Evolutionary conservation across 2,329 filamentous ascomycete species (phyloP).

Genomic region (Trichoderma sp.): DNA sequence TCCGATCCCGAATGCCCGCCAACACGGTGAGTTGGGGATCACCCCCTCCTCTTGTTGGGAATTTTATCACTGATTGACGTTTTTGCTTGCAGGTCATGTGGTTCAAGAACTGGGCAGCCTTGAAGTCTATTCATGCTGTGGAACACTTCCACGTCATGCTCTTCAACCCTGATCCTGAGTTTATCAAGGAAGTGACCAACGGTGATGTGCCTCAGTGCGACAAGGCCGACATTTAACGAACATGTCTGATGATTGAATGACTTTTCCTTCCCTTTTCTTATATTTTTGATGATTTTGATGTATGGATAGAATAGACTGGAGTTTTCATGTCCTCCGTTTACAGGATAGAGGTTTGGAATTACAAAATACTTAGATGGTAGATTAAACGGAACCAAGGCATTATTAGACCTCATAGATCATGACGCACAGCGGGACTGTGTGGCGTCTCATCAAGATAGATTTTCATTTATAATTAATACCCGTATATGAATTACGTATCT

Average conservation of each 20-base stretch:
- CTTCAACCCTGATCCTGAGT: slow-evolving; percentile 67
- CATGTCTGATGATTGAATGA: background rate
- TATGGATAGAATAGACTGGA: background rate
- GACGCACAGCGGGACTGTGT: background rate
- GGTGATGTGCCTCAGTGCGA: slow-evolving; percentile 68
- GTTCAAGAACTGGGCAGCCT: slow-evolving; percentile 75
- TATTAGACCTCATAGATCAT: background rate
- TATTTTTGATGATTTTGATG: background rate
- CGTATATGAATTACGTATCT: background rate
- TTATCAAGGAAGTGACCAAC: slow-evolving; percentile 68
- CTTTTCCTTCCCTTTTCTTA: background rate
- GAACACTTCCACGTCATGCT: slow-evolving; percentile 97
- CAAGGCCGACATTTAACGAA: slow-evolving; percentile 30
- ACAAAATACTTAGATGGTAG: background rate
- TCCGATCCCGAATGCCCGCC: slow-evolving; percentile 52
- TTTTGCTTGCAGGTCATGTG: slow-evolving; percentile 33
- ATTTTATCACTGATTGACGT: background rate
- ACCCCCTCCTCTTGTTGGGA: background rate
- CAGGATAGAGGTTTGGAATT: slow-evolving; percentile 3
- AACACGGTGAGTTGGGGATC: slow-evolving; percentile 49
- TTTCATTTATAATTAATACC: background rate
- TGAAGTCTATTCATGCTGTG: slow-evolving; percentile 83
- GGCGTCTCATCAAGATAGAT: background rate
- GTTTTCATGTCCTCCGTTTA: slow-evolving; percentile 8
- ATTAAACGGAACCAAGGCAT: background rate